Conservation (phyloP, 23 red algal genomes). For the Gracilariopsis chorda region DNA sequence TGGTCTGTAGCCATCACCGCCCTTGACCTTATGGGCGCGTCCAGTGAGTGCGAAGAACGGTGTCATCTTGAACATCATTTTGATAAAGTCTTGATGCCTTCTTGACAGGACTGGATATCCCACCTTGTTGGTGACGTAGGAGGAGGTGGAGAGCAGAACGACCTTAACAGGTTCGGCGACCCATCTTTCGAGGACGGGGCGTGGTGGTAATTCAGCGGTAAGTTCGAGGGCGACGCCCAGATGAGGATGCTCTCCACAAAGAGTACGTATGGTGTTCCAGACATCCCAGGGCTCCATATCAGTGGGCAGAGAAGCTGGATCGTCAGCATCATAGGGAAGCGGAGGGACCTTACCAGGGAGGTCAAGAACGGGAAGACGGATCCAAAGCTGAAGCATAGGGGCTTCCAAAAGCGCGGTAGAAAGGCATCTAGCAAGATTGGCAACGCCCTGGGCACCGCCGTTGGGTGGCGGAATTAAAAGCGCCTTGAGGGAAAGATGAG, state of each 20-base stretch:
- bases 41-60: slow-evolving; percentile 70
- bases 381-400: slow-evolving; percentile 47
- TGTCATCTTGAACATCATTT: slow-evolving; percentile 71
- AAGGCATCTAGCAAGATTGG: slow-evolving; percentile 71
- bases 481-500: slow-evolving; percentile 67
- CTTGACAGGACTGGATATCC: slow-evolving; percentile 88
- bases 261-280: slow-evolving; percentile 81
- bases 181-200: slow-evolving; percentile 65
- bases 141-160: slow-evolving; percentile 72
- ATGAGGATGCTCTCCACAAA: slow-evolving; percentile 71
- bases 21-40: slow-evolving; percentile 50
- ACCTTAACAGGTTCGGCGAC: slow-evolving; percentile 71
- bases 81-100: slow-evolving; percentile 71
- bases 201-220: slow-evolving; percentile 42
- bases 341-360: slow-evolving; percentile 49
- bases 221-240: slow-evolving; percentile 80
- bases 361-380: slow-evolving; percentile 64
- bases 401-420: slow-evolving; percentile 36
- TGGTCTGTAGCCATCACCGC: slow-evolving; percentile 73
- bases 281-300: slow-evolving; percentile 74
- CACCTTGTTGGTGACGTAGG: slow-evolving; percentile 79
- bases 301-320: neutral
- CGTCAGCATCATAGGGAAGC: slow-evolving; percentile 10
- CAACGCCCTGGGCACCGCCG: slow-evolving; percentile 35
- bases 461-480: slow-evolving; percentile 61